Base-by-base conservation (phyloP, 768 basidiomycete species). In the Cystobasidium onofrii region DNA sequence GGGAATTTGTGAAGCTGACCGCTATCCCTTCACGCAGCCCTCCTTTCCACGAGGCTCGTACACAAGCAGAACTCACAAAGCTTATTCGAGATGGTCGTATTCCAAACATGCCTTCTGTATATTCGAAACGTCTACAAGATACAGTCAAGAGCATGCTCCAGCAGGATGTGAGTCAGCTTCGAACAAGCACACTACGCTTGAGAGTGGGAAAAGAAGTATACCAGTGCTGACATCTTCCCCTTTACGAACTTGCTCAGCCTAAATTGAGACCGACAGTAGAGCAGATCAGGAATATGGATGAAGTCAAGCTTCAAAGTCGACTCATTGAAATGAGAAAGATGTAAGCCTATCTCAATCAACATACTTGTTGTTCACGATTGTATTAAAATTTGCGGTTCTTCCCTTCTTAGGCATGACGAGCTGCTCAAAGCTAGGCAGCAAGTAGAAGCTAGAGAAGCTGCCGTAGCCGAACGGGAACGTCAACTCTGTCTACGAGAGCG, bases 41-140 rank as follows among this genome's bases (percentile, higher is more conserved):
- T 0, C 93, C 92, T 4, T 96, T 96, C 79, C 89, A 93, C 77
- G 91, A 91, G 81, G 92, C 93, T 0, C 89, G 91, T 80, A 94
- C 92, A 0, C 91, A 94, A 74, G 84, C 86, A 0, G 92, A 95
- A 79, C 84, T 95, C 13, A 90, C 89, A 73, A 88, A 88, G 73
- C 85, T 88, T 73, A 90, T 96, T 79, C 85, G 90, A 17, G 77
- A 91, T 75, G 92, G 90, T 17, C 87, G 90, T n/a, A 90, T 95
- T 80, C 93, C 92, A 9, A 91, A 91, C 1, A 82, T 96, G 57
- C 92, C 93, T 0, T 85, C 87, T 76, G 88, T 89, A 7, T 95
- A 94, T 80, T 90, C 89, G 20, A 87, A 87, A 73, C 83, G 87
- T 0, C 81, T 93, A 18, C 84, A 85, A 3, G 83, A 83, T n/a